Base-by-base conservation (phyloP, 2,329 filamentous ascomycete genomes). In the Teratosphaeria viscida region DNA sequence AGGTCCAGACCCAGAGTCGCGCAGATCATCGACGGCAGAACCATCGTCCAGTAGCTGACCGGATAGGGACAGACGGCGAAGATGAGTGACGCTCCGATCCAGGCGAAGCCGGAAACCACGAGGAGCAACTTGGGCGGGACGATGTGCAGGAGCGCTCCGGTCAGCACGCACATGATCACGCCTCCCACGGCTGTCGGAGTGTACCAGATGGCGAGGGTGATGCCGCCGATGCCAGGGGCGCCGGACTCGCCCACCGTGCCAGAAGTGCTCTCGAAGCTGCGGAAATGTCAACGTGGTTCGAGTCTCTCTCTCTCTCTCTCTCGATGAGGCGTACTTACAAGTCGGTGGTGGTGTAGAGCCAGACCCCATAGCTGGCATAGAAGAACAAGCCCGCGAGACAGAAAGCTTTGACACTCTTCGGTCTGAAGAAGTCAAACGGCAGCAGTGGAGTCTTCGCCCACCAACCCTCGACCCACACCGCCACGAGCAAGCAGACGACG, bases 11-110 rank as follows among this genome's bases (percentile, higher is more conserved):
- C 72, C 7, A 73, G 60, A 1, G 72, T 73, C 2, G 68, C 69
- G 61, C 70, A 72, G 1, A 74, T 53, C 71, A 73, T 73, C 5
- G 72, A 71, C 11, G 72, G 72, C 60, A 74, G 66, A 14, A 72
- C 67, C 56, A 67, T 69, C 0, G 67, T 61, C 72, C 72, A 74
- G 64, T 73, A 74, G 39, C 66, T 62, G 32, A 72, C 56, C 1
- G 69, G 70, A 6, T 66, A 49, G 0, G 70, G 67, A 16, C 65
- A 66, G 19, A 73, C 60, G 1, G 72, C 72, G 23, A 74, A 65
- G 2, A 74, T 61, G 2, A 74, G 63, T 6, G 72, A 70, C 35
- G 72, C 71, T 4, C 63, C 67, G 34, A 74, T 66, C 72, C 72
- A 74, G 2, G 70, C 69, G 2, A 70, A 54, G 1, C 66, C 70